Evolutionary conservation across 208 protist genomes (phyloP).

Genomic region (Acanthamoeba healyi): DNA sequence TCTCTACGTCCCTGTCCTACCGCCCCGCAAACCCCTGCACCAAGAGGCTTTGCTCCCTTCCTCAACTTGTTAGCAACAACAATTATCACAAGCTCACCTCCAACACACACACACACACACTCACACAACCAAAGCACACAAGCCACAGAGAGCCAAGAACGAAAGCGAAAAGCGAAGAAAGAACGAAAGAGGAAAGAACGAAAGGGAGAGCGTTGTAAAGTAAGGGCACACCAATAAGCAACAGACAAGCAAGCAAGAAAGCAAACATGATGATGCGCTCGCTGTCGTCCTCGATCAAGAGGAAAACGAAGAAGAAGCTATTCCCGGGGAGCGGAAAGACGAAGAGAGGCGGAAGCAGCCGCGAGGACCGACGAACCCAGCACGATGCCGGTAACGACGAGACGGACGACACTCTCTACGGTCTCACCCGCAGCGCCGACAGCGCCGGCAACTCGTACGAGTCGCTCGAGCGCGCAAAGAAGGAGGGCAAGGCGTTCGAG

Average conservation of each 20-base stretch:
- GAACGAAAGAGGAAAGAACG: background rate
- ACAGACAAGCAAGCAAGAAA: too few species aligned
- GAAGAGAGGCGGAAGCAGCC: background rate
- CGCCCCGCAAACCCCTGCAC: too few species aligned
- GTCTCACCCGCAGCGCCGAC: background rate
- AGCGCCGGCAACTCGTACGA: too few species aligned
- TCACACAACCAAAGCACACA: too few species aligned
- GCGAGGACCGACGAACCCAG: background rate
- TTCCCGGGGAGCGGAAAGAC: background rate
- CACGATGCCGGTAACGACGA: background rate
- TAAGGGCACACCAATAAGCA: too few species aligned
- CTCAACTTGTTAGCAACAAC: too few species aligned
- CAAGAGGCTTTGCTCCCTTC: too few species aligned
- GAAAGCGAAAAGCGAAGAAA: too few species aligned
- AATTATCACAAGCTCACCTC: too few species aligned
- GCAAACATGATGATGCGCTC: slow-evolving; percentile 48
- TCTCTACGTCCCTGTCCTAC: background rate
- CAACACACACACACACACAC: too few species aligned
- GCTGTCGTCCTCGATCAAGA: background rate
- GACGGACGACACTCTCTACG: background rate
- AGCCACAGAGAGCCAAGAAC: too few species aligned
- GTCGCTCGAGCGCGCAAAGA: background rate
- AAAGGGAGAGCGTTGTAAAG: background rate
- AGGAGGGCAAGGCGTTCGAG: background rate
- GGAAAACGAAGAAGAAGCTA: slow-evolving; percentile 11